Conservation (phyloP, 1,284 basidiomycete species). For the Ceratobasidium sp. region DNA sequence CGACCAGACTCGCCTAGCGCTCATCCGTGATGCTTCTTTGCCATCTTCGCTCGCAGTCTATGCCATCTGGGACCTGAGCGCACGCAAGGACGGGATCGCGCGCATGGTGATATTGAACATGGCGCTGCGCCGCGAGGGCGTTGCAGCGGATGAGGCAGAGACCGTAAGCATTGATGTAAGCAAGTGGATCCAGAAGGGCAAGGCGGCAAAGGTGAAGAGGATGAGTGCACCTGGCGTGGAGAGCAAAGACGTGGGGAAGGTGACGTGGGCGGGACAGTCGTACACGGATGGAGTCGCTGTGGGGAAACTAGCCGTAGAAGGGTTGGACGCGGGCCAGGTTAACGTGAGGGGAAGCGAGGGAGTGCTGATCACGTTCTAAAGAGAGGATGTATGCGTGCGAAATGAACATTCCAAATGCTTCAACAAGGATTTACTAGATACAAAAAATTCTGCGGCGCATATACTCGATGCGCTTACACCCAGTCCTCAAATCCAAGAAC, state of each 20-base stretch:
- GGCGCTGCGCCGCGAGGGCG: slow-evolving; percentile 50
- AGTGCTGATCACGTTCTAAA: slow-evolving; percentile 51
- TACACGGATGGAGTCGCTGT: slow-evolving; percentile 53
- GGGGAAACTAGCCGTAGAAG: slow-evolving; percentile 53
- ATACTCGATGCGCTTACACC: slow-evolving; percentile 50
- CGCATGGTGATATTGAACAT: slow-evolving; percentile 56
- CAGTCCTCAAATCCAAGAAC: slow-evolving; percentile 77
- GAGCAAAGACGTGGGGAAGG: slow-evolving; percentile 52
- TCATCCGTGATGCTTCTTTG: slow-evolving; percentile 50
- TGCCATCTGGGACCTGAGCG: slow-evolving; percentile 54
- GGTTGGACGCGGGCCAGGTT: slow-evolving; percentile 50
- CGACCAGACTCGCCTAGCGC: slow-evolving; percentile 51
- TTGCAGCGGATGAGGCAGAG: slow-evolving; percentile 45
- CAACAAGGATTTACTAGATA: slow-evolving; percentile 43
- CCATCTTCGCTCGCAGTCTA: slow-evolving; percentile 54
- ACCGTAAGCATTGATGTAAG: slow-evolving; percentile 52
- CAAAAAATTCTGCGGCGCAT: slow-evolving; percentile 16
- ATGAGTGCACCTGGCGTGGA: slow-evolving; percentile 55
- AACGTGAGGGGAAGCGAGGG: slow-evolving; percentile 54
- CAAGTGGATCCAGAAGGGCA: slow-evolving; percentile 47
- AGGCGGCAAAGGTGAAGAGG: slow-evolving; percentile 51
- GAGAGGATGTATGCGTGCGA: slow-evolving; percentile 11
- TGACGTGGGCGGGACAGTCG: slow-evolving; percentile 57
- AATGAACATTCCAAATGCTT: slow-evolving; percentile 14
- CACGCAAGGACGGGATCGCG: slow-evolving; percentile 47